Evolutionary conservation across 495 filamentous ascomycete species (phyloP), one percentile per base, ranked within the genome.

Genomic region (Schizothecium vesticola): DNA sequence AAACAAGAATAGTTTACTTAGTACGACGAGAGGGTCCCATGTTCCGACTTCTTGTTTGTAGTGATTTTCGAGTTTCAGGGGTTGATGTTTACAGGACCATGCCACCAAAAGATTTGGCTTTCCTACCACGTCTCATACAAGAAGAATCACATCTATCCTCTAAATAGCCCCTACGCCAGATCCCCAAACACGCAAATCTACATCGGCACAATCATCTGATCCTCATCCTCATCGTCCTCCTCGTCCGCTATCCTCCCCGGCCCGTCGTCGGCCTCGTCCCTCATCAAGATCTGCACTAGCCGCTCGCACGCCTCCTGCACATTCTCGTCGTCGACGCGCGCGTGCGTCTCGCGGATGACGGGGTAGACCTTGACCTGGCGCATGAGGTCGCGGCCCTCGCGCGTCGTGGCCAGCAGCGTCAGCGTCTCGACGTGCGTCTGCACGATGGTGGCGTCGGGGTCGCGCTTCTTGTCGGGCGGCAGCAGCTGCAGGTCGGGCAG

Each of bases 241-340:
- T 43, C 19, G 13, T 43, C 89, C 90, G 8, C 90, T 90, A 72
- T 89, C 78, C 75, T 90, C 57, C 24, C 74, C 5, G 75, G 71
- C 12, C 8, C 16, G 1, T n/a, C 43, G 7, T 51, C 43, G 0
- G 43, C 83, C 73, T 92, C 95, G 68, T 94, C 93, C 61, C 90
- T 84, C 93, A 97, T 96, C 56, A 99, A 74, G 13, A 99, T 87
- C 71, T 99, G 92, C 43, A 99, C 95, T 62, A 97, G 72, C 72
- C 95, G 84, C 75, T 99, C 95, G 72, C 92, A 95, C 19, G 87
- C 90, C 73, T 96, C 94, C 68, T 85, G 84, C 55, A 99, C 92
- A 22, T 82, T 88, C 64, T 97, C 94, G 75, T 97, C 82, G 29
- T 94, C 84, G 13, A 93, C 87, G 57, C 86, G 83, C 67, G 92